These are phyloP conservation scores for Russula abietina DNA, from an alignment of 768 basidiomycete species.

Conservation along the genomic window DNA sequence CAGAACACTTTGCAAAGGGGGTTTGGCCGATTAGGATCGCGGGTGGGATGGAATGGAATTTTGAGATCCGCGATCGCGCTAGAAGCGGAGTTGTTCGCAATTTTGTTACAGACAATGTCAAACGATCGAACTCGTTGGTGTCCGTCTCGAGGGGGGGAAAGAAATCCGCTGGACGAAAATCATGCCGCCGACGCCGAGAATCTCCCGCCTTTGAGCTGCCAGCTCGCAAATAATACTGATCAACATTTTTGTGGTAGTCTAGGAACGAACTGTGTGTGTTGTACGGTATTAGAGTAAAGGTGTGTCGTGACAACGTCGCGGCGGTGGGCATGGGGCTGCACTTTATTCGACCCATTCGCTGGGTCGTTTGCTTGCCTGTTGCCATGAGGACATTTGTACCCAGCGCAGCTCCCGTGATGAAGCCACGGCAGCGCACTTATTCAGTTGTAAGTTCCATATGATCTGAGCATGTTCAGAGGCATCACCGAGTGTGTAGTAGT, in stretches of 20 bases:
- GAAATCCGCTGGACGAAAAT: background rate
- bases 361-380: background rate
- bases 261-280: background rate
- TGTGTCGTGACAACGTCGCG: too few relatives aligned
- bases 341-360: background rate
- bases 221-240: background rate
- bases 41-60: background rate
- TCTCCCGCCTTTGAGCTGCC: background rate
- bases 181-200: background rate
- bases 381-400: slow-evolving; percentile 3
- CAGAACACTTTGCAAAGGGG: background rate
- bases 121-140: background rate
- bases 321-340: background rate
- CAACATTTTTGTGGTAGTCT: background rate
- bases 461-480: background rate
- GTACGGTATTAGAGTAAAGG: background rate
- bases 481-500: background rate
- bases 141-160: background rate
- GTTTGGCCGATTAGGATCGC: background rate
- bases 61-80: background rate
- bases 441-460: background rate
- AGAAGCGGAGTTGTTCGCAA: background rate
- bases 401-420: slow-evolving; percentile 6
- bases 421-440: background rate
- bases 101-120: background rate